Conservation (phyloP, 2,329 filamentous ascomycete genomes). For the Hypoxylon sp. region DNA sequence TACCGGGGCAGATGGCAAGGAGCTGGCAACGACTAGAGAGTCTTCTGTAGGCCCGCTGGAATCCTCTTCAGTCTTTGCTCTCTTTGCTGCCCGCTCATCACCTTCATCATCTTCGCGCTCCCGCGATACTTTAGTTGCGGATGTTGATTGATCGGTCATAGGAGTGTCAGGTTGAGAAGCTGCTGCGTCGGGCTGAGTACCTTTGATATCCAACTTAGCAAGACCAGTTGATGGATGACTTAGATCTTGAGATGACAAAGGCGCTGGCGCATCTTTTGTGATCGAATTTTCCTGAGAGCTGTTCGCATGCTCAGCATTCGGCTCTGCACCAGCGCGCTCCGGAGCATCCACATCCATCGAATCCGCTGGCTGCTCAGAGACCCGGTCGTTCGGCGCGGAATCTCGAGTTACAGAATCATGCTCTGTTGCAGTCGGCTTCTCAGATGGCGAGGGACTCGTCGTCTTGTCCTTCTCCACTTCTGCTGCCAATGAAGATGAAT, state of each 20-base stretch:
- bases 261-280: slow-evolving; percentile 44
- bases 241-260: slow-evolving; percentile 53
- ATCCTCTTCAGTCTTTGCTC: slow-evolving; percentile 79
- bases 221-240: slow-evolving; percentile 53
- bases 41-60: slow-evolving; percentile 52
- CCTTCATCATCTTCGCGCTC: slow-evolving; percentile 82
- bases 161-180: slow-evolving; percentile 47
- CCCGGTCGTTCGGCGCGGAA: slow-evolving; percentile 11
- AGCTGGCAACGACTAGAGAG: slow-evolving; percentile 48
- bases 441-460: slow-evolving; percentile 5
- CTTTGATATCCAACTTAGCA: slow-evolving; percentile 54
- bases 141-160: slow-evolving; percentile 48
- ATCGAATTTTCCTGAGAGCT: slow-evolving; percentile 47
- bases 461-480: slow-evolving; percentile 13
- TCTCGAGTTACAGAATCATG: slow-evolving; percentile 27
- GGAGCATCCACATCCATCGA: slow-evolving; percentile 53
- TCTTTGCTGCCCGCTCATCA: slow-evolving; percentile 81
- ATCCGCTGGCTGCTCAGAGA: slow-evolving; percentile 35
- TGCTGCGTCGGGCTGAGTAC: slow-evolving; percentile 46
- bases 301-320: slow-evolving; percentile 46
- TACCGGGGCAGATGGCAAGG: slow-evolving; percentile 44
- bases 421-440: slow-evolving; percentile 16
- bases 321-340: slow-evolving; percentile 43
- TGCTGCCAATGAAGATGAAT: slow-evolving; percentile 6
- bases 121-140: slow-evolving; percentile 73